Evolutionary conservation across 345 rosid species (phyloP).

Genomic region (Salix exigua): DNA sequence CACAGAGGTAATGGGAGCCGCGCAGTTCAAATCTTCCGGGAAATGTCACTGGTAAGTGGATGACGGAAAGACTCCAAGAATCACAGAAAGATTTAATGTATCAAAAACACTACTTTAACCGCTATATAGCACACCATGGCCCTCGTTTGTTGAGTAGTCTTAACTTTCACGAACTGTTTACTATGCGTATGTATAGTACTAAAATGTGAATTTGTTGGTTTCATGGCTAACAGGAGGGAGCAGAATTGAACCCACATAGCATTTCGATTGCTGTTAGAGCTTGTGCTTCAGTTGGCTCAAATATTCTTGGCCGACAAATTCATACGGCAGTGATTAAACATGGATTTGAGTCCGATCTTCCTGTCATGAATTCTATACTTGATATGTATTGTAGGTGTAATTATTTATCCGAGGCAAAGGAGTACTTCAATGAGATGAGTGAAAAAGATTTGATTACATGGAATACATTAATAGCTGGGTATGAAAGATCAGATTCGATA

Average conservation of each 20-base stretch:
- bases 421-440: constrained; percentile 61
- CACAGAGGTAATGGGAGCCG: constrained; percentile 64
- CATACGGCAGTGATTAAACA: constrained; percentile 52
- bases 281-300: constrained; percentile 60
- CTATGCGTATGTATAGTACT: not conserved
- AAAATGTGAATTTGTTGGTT: not conserved
- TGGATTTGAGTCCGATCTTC: constrained; percentile 64
- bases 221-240: constrained; percentile 50
- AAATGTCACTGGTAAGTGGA: constrained; percentile 60
- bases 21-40: constrained; percentile 55
- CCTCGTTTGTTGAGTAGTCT: not conserved
- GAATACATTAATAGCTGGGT: constrained; percentile 81
- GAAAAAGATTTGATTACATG: constrained; percentile 69
- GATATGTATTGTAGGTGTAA: constrained; percentile 89
- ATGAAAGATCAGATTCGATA: constrained; percentile 50
- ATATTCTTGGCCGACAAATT: constrained; percentile 58
- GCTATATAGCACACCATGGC: not conserved
- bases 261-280: constrained; percentile 83
- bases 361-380: constrained; percentile 75
- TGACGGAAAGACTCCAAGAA: not conserved
- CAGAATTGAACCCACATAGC: constrained; percentile 55
- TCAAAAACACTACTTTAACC: not conserved
- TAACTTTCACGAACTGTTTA: not conserved
- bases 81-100: not conserved
- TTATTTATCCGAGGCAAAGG: constrained; percentile 54